phyloP scores from a whole-genome alignment of 768 basidiomycete species.

The Panaeolus cyanescens region DNA sequence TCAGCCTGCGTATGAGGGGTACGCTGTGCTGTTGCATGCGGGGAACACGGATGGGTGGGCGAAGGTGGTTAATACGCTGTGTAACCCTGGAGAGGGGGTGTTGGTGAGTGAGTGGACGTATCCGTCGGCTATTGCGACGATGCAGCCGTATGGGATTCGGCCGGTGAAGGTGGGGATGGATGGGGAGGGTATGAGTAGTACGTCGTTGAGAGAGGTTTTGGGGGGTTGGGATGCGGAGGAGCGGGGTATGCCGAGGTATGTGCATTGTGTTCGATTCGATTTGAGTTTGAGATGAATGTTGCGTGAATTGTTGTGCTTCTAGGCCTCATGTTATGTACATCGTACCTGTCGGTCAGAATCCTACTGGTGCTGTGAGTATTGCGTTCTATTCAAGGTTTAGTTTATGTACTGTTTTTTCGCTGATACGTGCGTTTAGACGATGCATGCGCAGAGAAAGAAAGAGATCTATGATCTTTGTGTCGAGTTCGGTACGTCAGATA shows the following conservation, averaged over 20 bases:
- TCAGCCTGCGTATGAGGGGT: constrained; percentile 65
- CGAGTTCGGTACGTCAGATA: constrained; percentile 65
- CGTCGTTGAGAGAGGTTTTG: constrained; percentile 59
- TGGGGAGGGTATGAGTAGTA: constrained; percentile 64
- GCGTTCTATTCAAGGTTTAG: too few species aligned
- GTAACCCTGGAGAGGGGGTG: constrained; percentile 64
- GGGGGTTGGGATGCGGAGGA: constrained; percentile 64
- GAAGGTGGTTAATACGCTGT: constrained; percentile 59
- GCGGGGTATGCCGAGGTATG: constrained; percentile 57
- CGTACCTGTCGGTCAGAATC: constrained; percentile 84
- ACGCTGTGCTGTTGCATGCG: constrained; percentile 52
- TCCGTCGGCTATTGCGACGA: constrained; percentile 47
- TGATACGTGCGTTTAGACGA: constrained; percentile 46
- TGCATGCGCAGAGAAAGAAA: constrained; percentile 65
- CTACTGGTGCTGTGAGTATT: constrained; percentile 64
- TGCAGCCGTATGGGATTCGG: constrained; percentile 41
- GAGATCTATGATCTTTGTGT: constrained; percentile 82
- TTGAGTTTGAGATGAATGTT: not conserved
- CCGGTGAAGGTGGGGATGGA: constrained; percentile 69
- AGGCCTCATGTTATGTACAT: constrained; percentile 77
- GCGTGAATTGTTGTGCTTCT: not conserved
- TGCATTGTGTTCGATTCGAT: not conserved
- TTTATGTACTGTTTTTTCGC: not conserved
- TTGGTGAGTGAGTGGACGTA: constrained; percentile 77
- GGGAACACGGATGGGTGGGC: constrained; percentile 77